Base-by-base conservation (phyloP, 768 basidiomycete species). In the Hypholoma sublateritium region DNA sequence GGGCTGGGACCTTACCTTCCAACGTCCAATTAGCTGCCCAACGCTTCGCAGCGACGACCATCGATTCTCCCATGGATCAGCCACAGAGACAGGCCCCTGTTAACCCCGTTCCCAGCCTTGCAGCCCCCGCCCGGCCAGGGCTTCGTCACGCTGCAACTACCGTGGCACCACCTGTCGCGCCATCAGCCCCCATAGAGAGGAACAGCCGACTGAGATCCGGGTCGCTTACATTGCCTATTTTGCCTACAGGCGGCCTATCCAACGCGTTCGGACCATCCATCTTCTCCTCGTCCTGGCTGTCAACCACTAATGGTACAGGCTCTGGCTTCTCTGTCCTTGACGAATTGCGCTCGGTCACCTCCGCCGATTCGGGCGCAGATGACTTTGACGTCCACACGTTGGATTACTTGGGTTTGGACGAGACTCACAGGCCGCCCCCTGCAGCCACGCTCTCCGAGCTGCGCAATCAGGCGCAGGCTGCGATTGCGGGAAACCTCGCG, bases 1-100 rank as follows among this genome's bases (percentile, higher is more conserved):
- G 95, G 86, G 96, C 95, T 63, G 96, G 95, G 56, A 98, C 95
- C 80, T 84, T 98, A 68, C 95, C 95, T 75, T 96, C 95, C 64
- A 95, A 95, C 71, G 88, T 96, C 52, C 88, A 90, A 68, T 86
- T 93, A 64, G 90, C 89, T 57, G 87, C 92, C 51, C 89, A 92
- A 71, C 84, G 87, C 56, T 93, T 85, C 72, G 87, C 87, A 25
- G 86, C 86, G 56, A 81, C 86, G 22, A 81, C 80, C 58, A 78
- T 79, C 50, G 72, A 77, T 21, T 68, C 80, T 24, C 39, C 42
- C 55, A 59, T 76, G 47, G 80, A 82, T 62, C 84, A 69, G 17
- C 22, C 49, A 17, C 67, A 62, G 44, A 62, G 67, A 22, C 65
- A 61, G 24, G 19, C 65, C 36, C 57, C 63, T 32, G 71, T 79